phyloP scores from a whole-genome alignment of 225 moss, liverwort and hornwort species.

The Lunularia cruciata region DNA sequence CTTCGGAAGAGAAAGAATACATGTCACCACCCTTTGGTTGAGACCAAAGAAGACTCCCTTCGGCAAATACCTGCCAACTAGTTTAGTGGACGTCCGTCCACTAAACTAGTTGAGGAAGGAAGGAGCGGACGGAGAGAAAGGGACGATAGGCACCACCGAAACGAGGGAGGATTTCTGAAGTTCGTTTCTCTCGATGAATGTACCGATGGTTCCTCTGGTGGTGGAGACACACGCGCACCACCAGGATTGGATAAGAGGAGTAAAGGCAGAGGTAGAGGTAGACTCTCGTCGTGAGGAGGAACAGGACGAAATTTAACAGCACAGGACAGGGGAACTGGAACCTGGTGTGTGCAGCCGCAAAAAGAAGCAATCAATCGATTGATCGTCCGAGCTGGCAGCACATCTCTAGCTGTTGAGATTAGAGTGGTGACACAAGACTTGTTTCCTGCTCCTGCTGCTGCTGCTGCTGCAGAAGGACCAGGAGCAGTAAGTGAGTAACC shows the following conservation, averaged over 20 bases:
- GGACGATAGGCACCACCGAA: too few species aligned
- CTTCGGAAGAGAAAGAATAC: too few species aligned
- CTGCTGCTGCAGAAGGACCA: not conserved
- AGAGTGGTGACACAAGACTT: constrained; percentile 4
- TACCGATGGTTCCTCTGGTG: constrained; percentile 1
- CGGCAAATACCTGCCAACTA: too few species aligned
- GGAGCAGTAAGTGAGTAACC: not conserved
- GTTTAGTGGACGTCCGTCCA: too few species aligned
- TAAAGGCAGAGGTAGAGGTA: not conserved
- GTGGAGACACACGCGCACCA: not conserved
- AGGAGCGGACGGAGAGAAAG: too few species aligned
- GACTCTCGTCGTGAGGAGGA: not conserved
- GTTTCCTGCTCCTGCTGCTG: not conserved
- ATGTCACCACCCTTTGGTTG: too few species aligned
- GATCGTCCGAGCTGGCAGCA: constrained; percentile 10
- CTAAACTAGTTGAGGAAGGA: too few species aligned
- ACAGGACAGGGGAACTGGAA: too few species aligned
- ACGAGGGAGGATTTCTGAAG: too few species aligned
- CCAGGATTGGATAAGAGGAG: constrained; percentile 1
- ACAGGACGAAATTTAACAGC: not conserved
- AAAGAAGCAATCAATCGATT: not conserved
- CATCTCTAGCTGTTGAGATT: too few species aligned
- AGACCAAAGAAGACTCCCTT: too few species aligned
- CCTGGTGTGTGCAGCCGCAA: too few species aligned
- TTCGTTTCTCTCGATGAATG: not conserved